Evolutionary conservation across 2,329 filamentous ascomycete species (phyloP), one percentile per base, ranked within the genome.

Genomic region (Trichoderma brevicompactum): DNA sequence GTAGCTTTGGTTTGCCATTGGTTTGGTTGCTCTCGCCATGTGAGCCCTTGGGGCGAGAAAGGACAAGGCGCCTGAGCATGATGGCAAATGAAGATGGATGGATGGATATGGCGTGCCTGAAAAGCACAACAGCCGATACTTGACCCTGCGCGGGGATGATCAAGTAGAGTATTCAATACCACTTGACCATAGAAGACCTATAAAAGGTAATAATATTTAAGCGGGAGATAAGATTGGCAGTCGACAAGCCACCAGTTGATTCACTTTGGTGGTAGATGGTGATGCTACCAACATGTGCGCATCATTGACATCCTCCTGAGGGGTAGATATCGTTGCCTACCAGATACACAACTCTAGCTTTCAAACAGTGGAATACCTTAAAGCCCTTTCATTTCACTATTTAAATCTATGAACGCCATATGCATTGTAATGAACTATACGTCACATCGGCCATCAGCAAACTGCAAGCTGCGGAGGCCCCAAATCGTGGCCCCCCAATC

Each of bases 211-310:
- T 5, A 28, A 28, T 28, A 28, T 28, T 28, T 28, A 28, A 28
- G 23, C 23, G 5, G 23, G 23, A 28, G 23, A 2, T 28, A 40
- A 19, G 12, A n/a, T 36, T n/a, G 23, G 38, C 48, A 36, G 48
- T 23, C n/a, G 58, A 23, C 38, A 53, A 44, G 19, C 19, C 9
- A 7, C 12, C 23, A 34, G 38, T 52, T 40, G 38, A 62, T 62
- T 62, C 58, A 62, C 58, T 62, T 62, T 43, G 38, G 48, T 48
- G 13, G 43, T 40, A 17, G n/a, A 23, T 44, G 19, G 58, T 7
- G 2, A n/a, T 15, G 48, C 46, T 28, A 36, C 48, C 44, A 61
- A 17, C 36, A 15, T 10, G 41, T 15, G 23, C 15, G 15, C 58
- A 50, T 34, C 17, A 38, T 43, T 36, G 10, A n/a, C 38, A 43